Evolutionary conservation across 192 early-diverging fungal species (phyloP), one percentile per base, ranked within the genome.

Genomic region (Coemansia sp.): DNA sequence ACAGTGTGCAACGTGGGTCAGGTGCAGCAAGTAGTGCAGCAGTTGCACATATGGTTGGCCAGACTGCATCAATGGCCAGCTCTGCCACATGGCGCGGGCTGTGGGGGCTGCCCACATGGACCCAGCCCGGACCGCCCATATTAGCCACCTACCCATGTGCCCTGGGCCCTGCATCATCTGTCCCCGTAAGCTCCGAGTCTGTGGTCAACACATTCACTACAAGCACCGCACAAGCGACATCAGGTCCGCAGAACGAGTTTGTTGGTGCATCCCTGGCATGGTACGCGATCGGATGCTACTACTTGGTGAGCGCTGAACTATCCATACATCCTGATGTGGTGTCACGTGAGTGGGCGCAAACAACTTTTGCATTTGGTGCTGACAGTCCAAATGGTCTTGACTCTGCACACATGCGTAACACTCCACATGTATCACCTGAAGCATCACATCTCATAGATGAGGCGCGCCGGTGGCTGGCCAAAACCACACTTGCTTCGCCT

Each of bases 201-300:
- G 69, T 69, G 11, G 51, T 72, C 7, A 66, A 54, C 47, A 75
- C 63, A 2, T 68, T 75, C 22, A 75, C 78, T 1, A 72, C 78
- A 23, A 60, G 68, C 2, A 69, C 58, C 47, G 69, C 73, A 5
- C 78, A 81, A 54, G 66, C 72, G 0, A 55, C 71, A 8, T 73
- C 73, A 20, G 63, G 69, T 13, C 69, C 73, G 7, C 78, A 81
- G 48, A 69, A 81, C 63, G 79, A 75, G 74, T 82, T 82, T 64
- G 51, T 64, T 2, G 79, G 79, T 3, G 74, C 79, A 0, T 76
- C 79, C 3, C 52, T 82, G 47, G 79, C 79, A 1, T 82, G 79
- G 79, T 82, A 77, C n/a, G 79, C 79, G 1, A 77, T 82, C 16
- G 79, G 79, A 16, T 73, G 79, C 65, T 82, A 82, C 62, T 73